phyloP scores from a whole-genome alignment of 441 rosid species.

The Gossypium trilobum region DNA sequence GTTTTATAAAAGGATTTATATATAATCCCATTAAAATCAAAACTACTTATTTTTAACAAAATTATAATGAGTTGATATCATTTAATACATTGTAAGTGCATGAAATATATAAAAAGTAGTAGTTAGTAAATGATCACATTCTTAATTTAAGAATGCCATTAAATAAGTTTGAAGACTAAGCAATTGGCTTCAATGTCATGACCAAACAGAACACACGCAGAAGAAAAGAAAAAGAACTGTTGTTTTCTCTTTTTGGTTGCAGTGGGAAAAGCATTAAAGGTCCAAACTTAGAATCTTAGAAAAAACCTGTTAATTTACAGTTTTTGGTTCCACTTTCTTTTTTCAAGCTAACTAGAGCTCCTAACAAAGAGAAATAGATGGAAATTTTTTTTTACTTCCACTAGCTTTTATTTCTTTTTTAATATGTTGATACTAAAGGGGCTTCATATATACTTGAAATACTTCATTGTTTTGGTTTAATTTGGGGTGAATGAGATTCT shows the following conservation, averaged over 20 bases:
- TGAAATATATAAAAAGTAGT: too few relatives aligned
- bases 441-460: background rate
- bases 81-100: background rate
- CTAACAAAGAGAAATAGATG: background rate
- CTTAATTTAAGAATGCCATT: too few relatives aligned
- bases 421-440: background rate
- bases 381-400: background rate
- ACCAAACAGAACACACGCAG: background rate
- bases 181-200: too few relatives aligned
- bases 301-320: background rate
- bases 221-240: background rate
- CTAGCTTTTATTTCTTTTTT: slow-evolving; percentile 1
- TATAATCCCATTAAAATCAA: too few relatives aligned
- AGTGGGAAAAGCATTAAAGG: background rate
- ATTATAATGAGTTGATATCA: too few relatives aligned
- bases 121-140: too few relatives aligned
- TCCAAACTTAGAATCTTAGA: background rate
- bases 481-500: slow-evolving; percentile 52
- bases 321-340: background rate
- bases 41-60: too few relatives aligned
- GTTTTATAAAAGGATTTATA: too few relatives aligned
- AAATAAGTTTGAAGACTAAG: too few relatives aligned
- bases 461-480: slow-evolving; percentile 36
- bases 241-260: background rate
- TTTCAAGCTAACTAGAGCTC: background rate